Evolutionary conservation across 331 rosid species (phyloP).

Genomic region (Arachis monticola): DNA sequence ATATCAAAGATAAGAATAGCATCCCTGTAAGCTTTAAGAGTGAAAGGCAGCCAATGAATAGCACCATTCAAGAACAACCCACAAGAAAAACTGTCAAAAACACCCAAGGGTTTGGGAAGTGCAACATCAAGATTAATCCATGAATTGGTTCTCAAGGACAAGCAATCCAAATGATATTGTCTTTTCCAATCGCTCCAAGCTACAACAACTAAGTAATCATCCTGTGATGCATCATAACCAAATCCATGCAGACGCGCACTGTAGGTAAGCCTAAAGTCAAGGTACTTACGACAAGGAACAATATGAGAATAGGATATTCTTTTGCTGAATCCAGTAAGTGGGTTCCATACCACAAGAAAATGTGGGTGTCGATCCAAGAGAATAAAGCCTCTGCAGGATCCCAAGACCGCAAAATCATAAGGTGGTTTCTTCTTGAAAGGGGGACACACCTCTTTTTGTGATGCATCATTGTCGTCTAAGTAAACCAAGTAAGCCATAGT

Average conservation of each 20-base stretch:
- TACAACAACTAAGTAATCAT: slow-evolving; percentile 10
- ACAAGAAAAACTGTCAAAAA: too few relatives aligned
- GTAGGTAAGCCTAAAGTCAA: too few relatives aligned
- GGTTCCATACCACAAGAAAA: background rate
- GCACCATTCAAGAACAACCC: slow-evolving; percentile 23
- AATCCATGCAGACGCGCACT: background rate
- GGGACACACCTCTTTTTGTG: background rate
- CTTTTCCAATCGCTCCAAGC: background rate
- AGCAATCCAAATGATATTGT: background rate
- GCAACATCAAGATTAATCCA: background rate
- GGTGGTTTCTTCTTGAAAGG: background rate
- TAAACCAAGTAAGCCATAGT: background rate
- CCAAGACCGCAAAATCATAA: background rate
- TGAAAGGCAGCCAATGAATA: slow-evolving; percentile 25
- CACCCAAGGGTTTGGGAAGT: background rate
- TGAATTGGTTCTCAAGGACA: slow-evolving; percentile 25
- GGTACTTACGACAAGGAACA: too few relatives aligned
- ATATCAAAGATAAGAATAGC: background rate
- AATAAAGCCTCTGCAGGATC: slow-evolving; percentile 18
- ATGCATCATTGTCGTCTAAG: background rate
- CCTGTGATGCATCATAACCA: background rate
- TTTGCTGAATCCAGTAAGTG: background rate
- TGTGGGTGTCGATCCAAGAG: background rate
- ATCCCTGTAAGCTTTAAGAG: too few relatives aligned
- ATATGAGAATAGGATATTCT: too few relatives aligned